Base-by-base conservation (phyloP, 345 rosid genomes). In the Clausena lansium region DNA sequence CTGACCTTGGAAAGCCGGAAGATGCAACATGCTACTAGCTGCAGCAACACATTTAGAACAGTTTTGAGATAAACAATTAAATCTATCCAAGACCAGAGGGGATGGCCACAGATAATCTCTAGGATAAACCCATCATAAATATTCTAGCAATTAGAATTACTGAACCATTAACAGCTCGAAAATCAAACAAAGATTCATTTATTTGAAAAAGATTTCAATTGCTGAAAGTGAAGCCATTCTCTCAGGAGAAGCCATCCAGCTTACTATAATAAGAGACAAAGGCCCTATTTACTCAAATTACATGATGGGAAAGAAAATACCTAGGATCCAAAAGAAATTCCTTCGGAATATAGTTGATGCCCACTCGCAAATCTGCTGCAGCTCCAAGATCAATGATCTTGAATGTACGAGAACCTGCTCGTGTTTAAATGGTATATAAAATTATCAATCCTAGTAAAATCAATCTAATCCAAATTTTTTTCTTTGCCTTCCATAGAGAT, bases 321-420 rank as follows among this genome's bases (percentile, higher is more conserved):
- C 98, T 92, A 57, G 98, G 99, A 81, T 96, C 99, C 78, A 94
- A 87, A 77, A 94, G 97, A 84, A 94, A 96, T 68, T 96, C 98
- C 78, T 94, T 94, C 17, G 99, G 99, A 81, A 96, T 94, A 78
- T 96, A 96, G 83, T 96, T 94, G 80, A 96, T 96, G 66, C 98
- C 98, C 64, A 90, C 99, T 87, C 97, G 88, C 80, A 96, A 83
- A 89, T 96, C 99, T 33, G 99, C 89, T 66, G 99, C 98, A 67
- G 97, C 99, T 80, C 99, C 98, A 78, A 92, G 97, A 89, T 96
- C 99, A 50, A 96, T 96, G 76, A 92, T 94, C 88, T 96, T 94
- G 88, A 96, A 96, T 45, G 89, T 74, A 32, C 95, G 89, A 67
- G 99, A 91, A 54, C 92, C 99, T 94, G 87, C 77, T 85, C 83